Evolutionary conservation across 495 filamentous ascomycete species (phyloP).

Genomic region (Mytilinidion resinicola): DNA sequence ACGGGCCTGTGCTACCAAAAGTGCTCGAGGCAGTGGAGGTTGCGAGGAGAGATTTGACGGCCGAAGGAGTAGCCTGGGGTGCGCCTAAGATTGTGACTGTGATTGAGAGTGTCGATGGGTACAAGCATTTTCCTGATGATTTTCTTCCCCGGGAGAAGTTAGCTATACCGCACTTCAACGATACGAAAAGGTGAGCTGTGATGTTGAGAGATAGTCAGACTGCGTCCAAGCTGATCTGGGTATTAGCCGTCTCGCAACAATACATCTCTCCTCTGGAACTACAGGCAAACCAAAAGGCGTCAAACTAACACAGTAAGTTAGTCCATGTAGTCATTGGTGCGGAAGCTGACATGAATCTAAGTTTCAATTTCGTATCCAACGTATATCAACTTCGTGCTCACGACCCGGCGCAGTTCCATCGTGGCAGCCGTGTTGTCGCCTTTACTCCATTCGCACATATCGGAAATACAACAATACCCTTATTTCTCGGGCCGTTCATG

Average conservation of each 20-base stretch:
- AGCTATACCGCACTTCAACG: slow-evolving; percentile 35
- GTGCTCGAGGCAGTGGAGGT: slow-evolving; percentile 11
- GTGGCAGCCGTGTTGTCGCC: slow-evolving; percentile 28
- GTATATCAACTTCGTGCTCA: slow-evolving; percentile 33
- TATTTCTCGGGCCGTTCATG: slow-evolving; percentile 26
- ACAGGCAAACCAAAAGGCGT: slow-evolving; percentile 25
- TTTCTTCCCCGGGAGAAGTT: slow-evolving; percentile 22
- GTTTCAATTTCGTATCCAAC: slow-evolving; percentile 19
- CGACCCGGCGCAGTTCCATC: slow-evolving; percentile 31
- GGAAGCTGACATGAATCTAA: neutral
- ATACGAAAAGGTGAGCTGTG: slow-evolving; percentile 12
- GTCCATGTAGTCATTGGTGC: neutral
- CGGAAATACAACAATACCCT: slow-evolving; percentile 35
- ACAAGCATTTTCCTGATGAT: slow-evolving; percentile 9
- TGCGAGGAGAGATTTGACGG: neutral
- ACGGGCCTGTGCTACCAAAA: slow-evolving; percentile 18
- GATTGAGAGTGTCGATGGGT: slow-evolving; percentile 1
- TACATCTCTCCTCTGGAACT: slow-evolving; percentile 17
- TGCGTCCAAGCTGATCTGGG: neutral
- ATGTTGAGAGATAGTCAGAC: neutral
- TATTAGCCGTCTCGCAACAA: slow-evolving; percentile 2
- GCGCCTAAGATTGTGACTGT: slow-evolving; percentile 11
- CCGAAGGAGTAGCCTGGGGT: neutral
- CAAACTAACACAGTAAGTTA: slow-evolving; percentile 8
- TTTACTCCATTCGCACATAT: slow-evolving; percentile 40